A percentile compares a stretch with the other conserved stretches of the same genome.
Conservation (phyloP, 2,329 filamentous ascomycete genomes). For the Hymenoscyphus linearis region DNA sequence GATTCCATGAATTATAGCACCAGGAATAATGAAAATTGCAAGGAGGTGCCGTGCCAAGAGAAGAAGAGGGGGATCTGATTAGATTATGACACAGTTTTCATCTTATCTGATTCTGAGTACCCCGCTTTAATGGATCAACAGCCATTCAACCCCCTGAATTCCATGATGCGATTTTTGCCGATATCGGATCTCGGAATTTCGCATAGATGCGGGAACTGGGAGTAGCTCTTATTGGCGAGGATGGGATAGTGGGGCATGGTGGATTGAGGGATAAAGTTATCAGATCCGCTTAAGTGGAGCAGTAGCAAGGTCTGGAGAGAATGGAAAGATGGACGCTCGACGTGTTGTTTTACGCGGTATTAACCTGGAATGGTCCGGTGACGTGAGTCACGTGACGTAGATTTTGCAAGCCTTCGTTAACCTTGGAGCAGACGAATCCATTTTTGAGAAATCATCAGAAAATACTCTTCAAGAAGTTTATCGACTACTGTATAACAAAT, state of each 20-base stretch:
- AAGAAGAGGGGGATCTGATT: slow-evolving; percentile 1
- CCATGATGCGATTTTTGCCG: neutral
- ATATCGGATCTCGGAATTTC: neutral
- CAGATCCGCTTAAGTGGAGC: slow-evolving; percentile 1
- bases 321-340: too few species aligned
- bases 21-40: neutral
- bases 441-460: neutral
- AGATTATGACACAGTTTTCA: slow-evolving; percentile 3
- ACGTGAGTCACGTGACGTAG: too few species aligned
- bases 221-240: neutral
- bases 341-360: too few species aligned
- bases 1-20: neutral
- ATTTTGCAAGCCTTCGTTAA: neutral
- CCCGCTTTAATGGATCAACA: neutral
- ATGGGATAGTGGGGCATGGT: neutral
- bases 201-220: neutral
- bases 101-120: slow-evolving; percentile 4
- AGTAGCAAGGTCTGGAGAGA: neutral
- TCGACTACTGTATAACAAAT: too few species aligned
- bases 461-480: too few species aligned
- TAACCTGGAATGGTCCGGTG: neutral
- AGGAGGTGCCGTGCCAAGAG: neutral
- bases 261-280: slow-evolving; percentile 7
- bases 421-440: neutral
- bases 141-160: neutral